Conservation (phyloP, 768 basidiomycete genomes). For the Sarcodon sp. region DNA sequence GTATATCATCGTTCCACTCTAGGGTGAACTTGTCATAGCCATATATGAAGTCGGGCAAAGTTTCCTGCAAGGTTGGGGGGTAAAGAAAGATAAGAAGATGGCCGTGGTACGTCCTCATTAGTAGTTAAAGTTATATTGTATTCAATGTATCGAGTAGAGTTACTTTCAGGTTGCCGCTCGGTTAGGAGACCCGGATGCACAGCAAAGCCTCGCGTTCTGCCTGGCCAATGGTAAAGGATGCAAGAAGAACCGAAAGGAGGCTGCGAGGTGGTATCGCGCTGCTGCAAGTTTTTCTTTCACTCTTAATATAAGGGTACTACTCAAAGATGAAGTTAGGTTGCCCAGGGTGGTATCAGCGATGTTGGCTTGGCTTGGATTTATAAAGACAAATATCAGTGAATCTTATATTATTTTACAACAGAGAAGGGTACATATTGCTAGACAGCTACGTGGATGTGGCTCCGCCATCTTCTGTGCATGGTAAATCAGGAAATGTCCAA, state of each 20-base stretch:
- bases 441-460: no score
- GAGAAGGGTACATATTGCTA: no score
- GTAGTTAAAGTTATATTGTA: neutral
- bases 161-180: conserved; percentile 79
- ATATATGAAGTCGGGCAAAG: conserved; percentile 90
- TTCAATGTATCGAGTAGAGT: conserved; percentile 28
- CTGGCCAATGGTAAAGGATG: conserved; percentile 79
- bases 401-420: no score
- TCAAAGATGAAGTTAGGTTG: conserved; percentile 22
- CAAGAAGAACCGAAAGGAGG: conserved; percentile 78
- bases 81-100: conserved; percentile 81
- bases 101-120: conserved; percentile 44
- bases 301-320: neutral
- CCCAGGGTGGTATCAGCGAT: conserved; percentile 60
- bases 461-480: no score
- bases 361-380: conserved; percentile 86
- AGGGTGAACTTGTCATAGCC: conserved; percentile 77
- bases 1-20: neutral
- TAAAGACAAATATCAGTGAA: conserved; percentile 63
- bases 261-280: conserved; percentile 85
- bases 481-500: no score
- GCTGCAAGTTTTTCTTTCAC: conserved; percentile 35
- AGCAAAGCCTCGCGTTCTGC: conserved; percentile 77
- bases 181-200: conserved; percentile 80
- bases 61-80: conserved; percentile 90